Evolutionary conservation across 495 filamentous ascomycete genomes (phyloP), one percentile per base, ranked within the genome.

Genomic region (Chaetomium tenue): DNA sequence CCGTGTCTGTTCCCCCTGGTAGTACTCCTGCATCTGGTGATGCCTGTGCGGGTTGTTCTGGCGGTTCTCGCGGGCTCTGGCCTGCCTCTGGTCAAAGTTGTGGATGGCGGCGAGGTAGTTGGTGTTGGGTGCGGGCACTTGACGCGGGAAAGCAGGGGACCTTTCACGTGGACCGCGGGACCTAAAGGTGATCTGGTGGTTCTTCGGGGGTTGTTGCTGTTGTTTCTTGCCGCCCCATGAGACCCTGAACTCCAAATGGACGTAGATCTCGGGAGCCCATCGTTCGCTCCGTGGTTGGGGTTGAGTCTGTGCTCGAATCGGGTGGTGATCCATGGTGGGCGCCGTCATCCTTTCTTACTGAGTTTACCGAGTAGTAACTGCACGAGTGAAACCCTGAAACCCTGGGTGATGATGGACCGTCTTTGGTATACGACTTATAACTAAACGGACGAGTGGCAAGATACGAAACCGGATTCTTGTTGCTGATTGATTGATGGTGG

Each of bases 221-320:
- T 72, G 58, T 46, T 77, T 72, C 25, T 72, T 74, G 47, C 55
- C 55, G 47, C 55, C 55, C 76, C 75, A 82, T 2, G 79, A 81
- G 25, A 82, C 69, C 39, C 79, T 74, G 40, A 80, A 79, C 60
- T 78, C 77, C 61, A 82, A 63, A 28, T 80, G 77, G 1, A 82
- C 68, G 50, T 80, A 81, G 33, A 82, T 67, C 47, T 80, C 78
- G 52, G 80, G 80, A 25, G 72, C 70, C 28, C 67, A 48, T 46
- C 60, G 64, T 58, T 76, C 61, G 30, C 28, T 58, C 26, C 16
- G 16, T 37, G 52, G 28, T 65, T 63, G 52, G 55, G 61, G 56
- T 28, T 62, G 50, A 66, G 69, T 60, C 71, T 58, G 28, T 68
- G 66, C 28, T 65, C 60, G 71, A 9, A 9, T 20, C n/a, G 18